Evolutionary conservation across 805 yeast genomes (phyloP).

Genomic region (Wickerhamomyces rabaulensis): DNA sequence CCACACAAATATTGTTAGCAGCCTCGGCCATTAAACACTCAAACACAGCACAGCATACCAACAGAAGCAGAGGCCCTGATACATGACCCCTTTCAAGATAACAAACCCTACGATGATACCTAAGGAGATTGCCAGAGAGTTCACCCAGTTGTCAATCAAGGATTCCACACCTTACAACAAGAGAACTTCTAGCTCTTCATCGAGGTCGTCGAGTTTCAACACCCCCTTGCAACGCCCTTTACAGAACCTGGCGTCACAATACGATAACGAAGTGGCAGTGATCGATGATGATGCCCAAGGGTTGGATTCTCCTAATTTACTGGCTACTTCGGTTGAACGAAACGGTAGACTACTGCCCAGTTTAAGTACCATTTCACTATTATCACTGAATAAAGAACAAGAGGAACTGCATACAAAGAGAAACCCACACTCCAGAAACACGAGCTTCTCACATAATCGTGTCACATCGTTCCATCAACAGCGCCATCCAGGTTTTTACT

Average conservation of each 20-base stretch:
- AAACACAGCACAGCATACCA: no score
- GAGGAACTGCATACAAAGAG: conserved; percentile 2
- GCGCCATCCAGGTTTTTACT: conserved; percentile 12
- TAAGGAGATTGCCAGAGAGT: conserved; percentile 6
- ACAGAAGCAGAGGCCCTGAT: no score
- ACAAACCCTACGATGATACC: conserved; percentile 6
- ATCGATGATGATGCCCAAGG: conserved; percentile 10
- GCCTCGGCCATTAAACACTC: no score
- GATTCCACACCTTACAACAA: conserved; percentile 1
- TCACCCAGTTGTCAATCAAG: conserved; percentile 5
- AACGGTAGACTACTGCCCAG: conserved; percentile 14
- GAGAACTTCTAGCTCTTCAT: neutral
- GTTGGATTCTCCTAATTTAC: conserved; percentile 16
- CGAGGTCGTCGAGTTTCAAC: conserved; percentile 1
- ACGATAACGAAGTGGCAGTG: conserved; percentile 15
- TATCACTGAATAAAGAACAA: conserved; percentile 18
- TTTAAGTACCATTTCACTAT: conserved; percentile 20
- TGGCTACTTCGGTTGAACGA: conserved; percentile 20
- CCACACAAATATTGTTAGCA: no score
- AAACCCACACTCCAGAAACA: conserved; percentile 12
- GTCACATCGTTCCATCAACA: conserved; percentile 19
- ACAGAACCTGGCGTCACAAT: neutral
- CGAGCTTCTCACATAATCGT: conserved; percentile 13
- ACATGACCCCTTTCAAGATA: conserved; percentile 2
- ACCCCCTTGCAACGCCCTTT: conserved; percentile 1